Evolutionary conservation across 2,329 filamentous ascomycete genomes (phyloP), one percentile per base, ranked within the genome.

Genomic region (Alternaria incomplexa): DNA sequence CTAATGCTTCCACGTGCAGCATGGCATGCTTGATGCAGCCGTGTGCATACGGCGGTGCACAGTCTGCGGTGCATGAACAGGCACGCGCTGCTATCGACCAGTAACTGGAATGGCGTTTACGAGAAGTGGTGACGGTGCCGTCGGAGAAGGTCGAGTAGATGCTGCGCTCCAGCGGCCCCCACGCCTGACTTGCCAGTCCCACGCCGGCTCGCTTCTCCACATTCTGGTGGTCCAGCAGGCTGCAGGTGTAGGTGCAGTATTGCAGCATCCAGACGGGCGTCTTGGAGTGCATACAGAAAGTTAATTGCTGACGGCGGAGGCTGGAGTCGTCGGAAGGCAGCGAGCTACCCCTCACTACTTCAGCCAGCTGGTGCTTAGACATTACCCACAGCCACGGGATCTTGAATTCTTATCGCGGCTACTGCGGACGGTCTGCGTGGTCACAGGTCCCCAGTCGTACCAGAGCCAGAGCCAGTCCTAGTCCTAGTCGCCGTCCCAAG

Each of bases 331-430:
- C 45, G 22, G 43, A 26, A 47, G 54, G 28, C 23, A 5, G 17
- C 43, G 10, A 26, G 23, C 62, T 67, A 67, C 65, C 65, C 65
- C 65, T 68, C 65, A 66, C 58, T 32, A 51, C 46, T 51, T 28
- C 52, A 45, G 44, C 61, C 56, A 58, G 56, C 30, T 36, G 32
- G 32, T 36, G 32, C 32, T 36, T 36, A 36, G 36, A 63, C 36
- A 56, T 68, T 67, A 69, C 46, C 66, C 66, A 69, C 55, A 36
- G 57, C 60, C 52, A 62, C 64, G 52, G 51, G 44, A 63, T 44
- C 15, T 55, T 20, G 45, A 12, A 44, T 36, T 62, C 64, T 70
- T 73, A 71, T 75, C 73, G 74, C 73, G 74, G 74, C 73, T 76
- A 67, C 70, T 67, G 74, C 74, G 74, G 73, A 72, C 67, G 66